Percentiles rank a stretch among this genome's conserved stretches.
These are phyloP conservation scores for Podaxis pistillaris DNA, from an alignment of 768 basidiomycete species.

Conservation along the genomic window DNA sequence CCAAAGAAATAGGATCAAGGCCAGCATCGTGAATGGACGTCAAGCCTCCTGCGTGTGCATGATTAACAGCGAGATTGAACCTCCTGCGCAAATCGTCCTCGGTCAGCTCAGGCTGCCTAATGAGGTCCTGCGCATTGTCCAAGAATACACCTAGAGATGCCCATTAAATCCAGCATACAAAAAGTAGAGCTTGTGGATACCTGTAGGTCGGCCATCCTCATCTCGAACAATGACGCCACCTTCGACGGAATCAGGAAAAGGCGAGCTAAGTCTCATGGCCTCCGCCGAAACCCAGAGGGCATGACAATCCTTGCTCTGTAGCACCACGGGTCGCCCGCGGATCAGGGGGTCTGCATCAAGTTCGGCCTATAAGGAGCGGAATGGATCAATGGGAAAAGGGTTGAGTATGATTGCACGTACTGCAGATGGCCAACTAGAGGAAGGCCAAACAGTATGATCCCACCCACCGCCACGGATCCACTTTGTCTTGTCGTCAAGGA, in stretches of 20 bases:
- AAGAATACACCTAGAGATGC: constrained; percentile 59
- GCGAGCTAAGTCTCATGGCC: constrained; percentile 54
- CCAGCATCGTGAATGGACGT: constrained; percentile 89
- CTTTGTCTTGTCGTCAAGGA: constrained; percentile 52
- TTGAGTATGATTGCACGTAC: constrained; percentile 35
- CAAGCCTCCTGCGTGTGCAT: constrained; percentile 71
- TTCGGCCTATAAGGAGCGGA: constrained; percentile 47
- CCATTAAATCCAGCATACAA: constrained; percentile 6
- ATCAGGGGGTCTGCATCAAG: constrained; percentile 71
- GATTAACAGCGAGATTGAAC: constrained; percentile 60
- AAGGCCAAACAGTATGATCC: constrained; percentile 83
- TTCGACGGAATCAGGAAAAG: constrained; percentile 67
- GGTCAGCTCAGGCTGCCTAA: constrained; percentile 62
- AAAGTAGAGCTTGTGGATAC: constrained; percentile 33
- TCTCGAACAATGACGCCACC: constrained; percentile 83
- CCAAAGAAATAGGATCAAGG: constrained; percentile 62
- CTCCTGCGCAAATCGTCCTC: constrained; percentile 59
- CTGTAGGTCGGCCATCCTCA: constrained; percentile 63
- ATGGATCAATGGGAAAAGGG: constrained; percentile 1
- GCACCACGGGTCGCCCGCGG: constrained; percentile 64
- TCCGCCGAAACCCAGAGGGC: constrained; percentile 81
- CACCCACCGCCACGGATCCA: constrained; percentile 84
- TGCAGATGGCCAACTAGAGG: constrained; percentile 61
- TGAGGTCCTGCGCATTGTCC: constrained; percentile 83
- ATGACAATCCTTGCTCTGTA: constrained; percentile 87